phyloP scores from a whole-genome alignment of 1,139 yeast species.

The Saccharomycopsis phalli region DNA sequence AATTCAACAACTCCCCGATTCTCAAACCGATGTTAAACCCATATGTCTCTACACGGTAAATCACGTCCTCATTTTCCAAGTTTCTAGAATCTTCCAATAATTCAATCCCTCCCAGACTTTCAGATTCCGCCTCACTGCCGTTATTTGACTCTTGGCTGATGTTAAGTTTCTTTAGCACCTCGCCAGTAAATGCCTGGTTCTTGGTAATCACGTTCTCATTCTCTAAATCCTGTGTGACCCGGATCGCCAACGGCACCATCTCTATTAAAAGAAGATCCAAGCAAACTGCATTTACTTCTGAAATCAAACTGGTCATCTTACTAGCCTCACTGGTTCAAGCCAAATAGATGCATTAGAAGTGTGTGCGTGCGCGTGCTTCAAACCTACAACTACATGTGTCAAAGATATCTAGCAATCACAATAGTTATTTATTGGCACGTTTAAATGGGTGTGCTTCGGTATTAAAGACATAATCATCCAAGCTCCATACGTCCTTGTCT shows the following conservation, averaged over 20 bases:
- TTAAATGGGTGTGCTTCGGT: slow-evolving; percentile 78
- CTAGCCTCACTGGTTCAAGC: neutral
- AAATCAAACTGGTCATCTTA: slow-evolving; percentile 7
- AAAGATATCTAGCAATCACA: neutral
- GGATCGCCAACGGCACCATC: slow-evolving; percentile 19
- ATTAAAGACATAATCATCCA: slow-evolving; percentile 67
- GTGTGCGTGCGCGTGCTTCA: too few species aligned
- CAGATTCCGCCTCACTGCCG: neutral
- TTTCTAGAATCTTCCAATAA: slow-evolving; percentile 30
- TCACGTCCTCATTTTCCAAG: slow-evolving; percentile 42
- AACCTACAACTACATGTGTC: neutral
- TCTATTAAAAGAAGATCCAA: slow-evolving; percentile 19
- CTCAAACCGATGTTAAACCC: slow-evolving; percentile 74
- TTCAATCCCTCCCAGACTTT: slow-evolving; percentile 35
- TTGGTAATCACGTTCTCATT: slow-evolving; percentile 17
- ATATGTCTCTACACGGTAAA: slow-evolving; percentile 52
- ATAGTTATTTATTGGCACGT: slow-evolving; percentile 18
- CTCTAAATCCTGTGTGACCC: slow-evolving; percentile 16
- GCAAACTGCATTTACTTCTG: slow-evolving; percentile 19
- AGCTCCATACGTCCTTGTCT: slow-evolving; percentile 46
- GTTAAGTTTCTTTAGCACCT: slow-evolving; percentile 6
- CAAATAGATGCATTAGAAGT: neutral
- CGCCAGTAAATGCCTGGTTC: slow-evolving; percentile 6
- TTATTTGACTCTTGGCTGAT: slow-evolving; percentile 1
- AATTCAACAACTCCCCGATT: slow-evolving; percentile 62